Conservation (phyloP, 2,329 filamentous ascomycete species). For the Annulohypoxylon truncatum region DNA sequence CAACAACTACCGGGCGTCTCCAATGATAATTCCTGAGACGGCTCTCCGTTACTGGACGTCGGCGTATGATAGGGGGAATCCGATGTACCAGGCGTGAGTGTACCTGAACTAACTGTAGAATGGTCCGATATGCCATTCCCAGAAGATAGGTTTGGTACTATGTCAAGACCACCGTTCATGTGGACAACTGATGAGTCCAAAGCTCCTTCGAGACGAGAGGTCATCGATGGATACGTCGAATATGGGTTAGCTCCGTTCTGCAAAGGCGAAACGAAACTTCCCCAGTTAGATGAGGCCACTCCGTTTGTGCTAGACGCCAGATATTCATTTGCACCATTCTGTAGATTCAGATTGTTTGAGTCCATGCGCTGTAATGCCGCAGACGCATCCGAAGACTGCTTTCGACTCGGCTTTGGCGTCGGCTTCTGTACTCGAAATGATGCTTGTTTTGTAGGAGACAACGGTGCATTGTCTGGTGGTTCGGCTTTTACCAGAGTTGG, state of each 20-base stretch:
- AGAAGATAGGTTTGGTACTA: constrained; percentile 25
- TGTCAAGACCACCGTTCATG: constrained; percentile 23
- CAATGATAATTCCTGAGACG: constrained; percentile 24
- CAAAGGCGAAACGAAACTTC: constrained; percentile 29
- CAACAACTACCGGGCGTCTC: constrained; percentile 37
- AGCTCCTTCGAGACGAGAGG: constrained; percentile 22
- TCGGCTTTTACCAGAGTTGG: constrained; percentile 39
- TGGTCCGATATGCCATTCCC: constrained; percentile 36
- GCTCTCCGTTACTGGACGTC: constrained; percentile 33
- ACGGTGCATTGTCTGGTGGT: constrained; percentile 48
- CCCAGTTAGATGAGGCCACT: constrained; percentile 20
- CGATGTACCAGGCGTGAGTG: constrained; percentile 36
- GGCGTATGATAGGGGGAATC: constrained; percentile 39
- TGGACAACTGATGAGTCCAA: constrained; percentile 28
- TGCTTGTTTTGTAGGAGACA: constrained; percentile 51
- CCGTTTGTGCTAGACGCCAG: constrained; percentile 28
- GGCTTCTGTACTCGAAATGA: constrained; percentile 62
- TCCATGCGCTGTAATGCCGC: constrained; percentile 65
- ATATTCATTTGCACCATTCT: constrained; percentile 31
- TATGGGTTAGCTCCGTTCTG: constrained; percentile 28
- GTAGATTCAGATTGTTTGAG: constrained; percentile 62
- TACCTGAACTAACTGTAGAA: constrained; percentile 35
- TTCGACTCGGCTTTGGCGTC: constrained; percentile 54
- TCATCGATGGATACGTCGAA: constrained; percentile 14
- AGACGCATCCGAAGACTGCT: constrained; percentile 62